Evolutionary conservation across 192 early-diverging fungal genomes (phyloP), one percentile per base, ranked within the genome.

Genomic region (Coemansia sp.): DNA sequence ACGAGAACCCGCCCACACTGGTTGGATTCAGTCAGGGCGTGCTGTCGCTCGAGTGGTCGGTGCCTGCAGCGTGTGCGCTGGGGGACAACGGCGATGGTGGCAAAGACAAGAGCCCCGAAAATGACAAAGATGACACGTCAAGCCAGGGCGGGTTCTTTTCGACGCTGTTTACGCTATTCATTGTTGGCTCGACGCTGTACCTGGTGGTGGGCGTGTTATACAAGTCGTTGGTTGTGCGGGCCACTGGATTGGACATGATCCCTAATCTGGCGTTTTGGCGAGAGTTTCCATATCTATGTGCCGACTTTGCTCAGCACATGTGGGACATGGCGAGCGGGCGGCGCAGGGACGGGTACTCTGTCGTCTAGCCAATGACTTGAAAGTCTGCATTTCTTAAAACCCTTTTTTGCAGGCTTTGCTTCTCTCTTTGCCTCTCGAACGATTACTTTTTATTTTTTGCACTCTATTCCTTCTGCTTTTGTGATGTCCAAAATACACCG

Each of bases 201-300:
- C 57, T 82, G 20, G 80, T 76, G 15, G 60, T 82, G 37, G 80
- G 80, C 58, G 60, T 73, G 17, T 60, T 82, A 47, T 82, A 82
- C 68, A 73, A 67, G 21, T 76, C 61, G 28, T 53, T 76, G 23
- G 65, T 77, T 9, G 74, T 70, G 34, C 73, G 74, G 0, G 64
- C 71, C n/a, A 47, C 34, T 21, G 80, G 80, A 34, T 34, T 82
- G 55, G 80, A 82, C 53, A 57, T 82, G 53, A 66, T 82, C 42
- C 80, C 80, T 1, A 75, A 82, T 31, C 67, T 58, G 17, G 53
- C 56, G 24, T 79, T 79, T 63, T 79, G 76, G 76, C 70, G 70
- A 21, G 76, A 79, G 61, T 79, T 79, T 60, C 76, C 76, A 21
- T 79, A 79, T 62, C 23, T 79, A 52, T 68, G 66, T 46, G 28